Percentiles rank a stretch among this genome's conserved stretches.
Evolutionary conservation across 1,284 basidiomycete species (phyloP).

Genomic region (Leccinum colubrinum): DNA sequence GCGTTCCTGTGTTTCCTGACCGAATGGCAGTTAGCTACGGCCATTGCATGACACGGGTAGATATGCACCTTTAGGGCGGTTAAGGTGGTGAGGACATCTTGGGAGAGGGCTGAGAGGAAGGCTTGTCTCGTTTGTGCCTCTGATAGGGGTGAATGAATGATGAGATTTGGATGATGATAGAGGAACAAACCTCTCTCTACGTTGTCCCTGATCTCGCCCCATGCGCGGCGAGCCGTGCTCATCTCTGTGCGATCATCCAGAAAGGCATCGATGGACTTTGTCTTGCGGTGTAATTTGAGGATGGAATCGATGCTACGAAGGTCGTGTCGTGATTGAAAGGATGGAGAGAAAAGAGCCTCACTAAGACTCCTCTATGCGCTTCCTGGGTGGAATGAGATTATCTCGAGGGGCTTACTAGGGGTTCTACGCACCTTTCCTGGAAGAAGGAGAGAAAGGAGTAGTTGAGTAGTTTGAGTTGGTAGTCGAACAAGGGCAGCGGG

Average conservation of each 20-base stretch:
- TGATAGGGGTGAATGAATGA: slow-evolving; percentile 26
- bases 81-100: slow-evolving; percentile 72
- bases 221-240: slow-evolving; percentile 66
- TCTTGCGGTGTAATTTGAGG: slow-evolving; percentile 66
- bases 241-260: slow-evolving; percentile 63
- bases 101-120: slow-evolving; percentile 65
- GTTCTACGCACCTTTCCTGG: slow-evolving; percentile 67
- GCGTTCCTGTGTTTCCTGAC: slow-evolving; percentile 81
- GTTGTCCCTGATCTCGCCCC: slow-evolving; percentile 83
- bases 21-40: slow-evolving; percentile 4
- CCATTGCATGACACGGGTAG: background rate
- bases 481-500: slow-evolving; percentile 68
- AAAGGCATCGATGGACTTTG: slow-evolving; percentile 62
- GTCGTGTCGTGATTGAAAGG: slow-evolving; percentile 9
- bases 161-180: background rate
- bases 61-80: slow-evolving; percentile 59
- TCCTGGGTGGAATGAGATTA: slow-evolving; percentile 42
- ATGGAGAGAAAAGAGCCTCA: slow-evolving; percentile 43
- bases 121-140: slow-evolving; percentile 84
- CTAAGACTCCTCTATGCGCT: slow-evolving; percentile 82
- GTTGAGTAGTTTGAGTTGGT: slow-evolving; percentile 63
- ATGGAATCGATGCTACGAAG: slow-evolving; percentile 65
- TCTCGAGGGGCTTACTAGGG: background rate
- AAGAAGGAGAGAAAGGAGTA: slow-evolving; percentile 84
- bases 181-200: slow-evolving; percentile 66